Evolutionary conservation across 208 protist species (phyloP).

Genomic region (Leishmania martiniquensis): DNA sequence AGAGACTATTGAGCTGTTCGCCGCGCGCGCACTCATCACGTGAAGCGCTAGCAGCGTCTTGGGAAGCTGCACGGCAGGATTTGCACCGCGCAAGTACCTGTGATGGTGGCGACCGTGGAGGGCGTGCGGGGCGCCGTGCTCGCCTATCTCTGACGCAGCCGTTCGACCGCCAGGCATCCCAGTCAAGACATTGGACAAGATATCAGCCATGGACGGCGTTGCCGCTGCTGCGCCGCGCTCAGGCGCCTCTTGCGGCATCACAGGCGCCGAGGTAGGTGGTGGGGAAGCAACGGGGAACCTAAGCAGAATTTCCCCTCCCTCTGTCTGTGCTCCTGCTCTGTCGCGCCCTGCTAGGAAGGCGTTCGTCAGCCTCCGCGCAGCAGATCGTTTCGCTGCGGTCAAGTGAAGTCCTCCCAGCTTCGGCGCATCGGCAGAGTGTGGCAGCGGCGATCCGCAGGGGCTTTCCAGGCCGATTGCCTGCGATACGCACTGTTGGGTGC

Average conservation of each 20-base stretch:
- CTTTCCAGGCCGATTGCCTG: neutral
- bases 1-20: neutral
- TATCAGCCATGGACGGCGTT: neutral
- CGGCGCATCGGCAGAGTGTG: neutral
- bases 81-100: neutral
- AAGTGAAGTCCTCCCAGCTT: neutral
- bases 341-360: neutral
- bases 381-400: neutral
- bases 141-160: neutral
- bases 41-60: conserved; percentile 24
- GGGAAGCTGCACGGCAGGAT: conserved; percentile 8
- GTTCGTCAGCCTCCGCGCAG: neutral
- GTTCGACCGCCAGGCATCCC: neutral
- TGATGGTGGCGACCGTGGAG: neutral
- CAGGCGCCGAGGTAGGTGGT: neutral
- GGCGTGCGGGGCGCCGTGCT: neutral
- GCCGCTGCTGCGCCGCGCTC: neutral
- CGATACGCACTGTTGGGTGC: neutral
- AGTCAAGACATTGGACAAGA: neutral
- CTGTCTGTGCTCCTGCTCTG: neutral
- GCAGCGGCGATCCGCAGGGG: neutral
- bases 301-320: neutral
- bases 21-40: conserved; percentile 8
- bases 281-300: neutral
- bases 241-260: neutral